phyloP scores from a whole-genome alignment of 1,139 yeast genomes.

The Yamadazyma sp. region DNA sequence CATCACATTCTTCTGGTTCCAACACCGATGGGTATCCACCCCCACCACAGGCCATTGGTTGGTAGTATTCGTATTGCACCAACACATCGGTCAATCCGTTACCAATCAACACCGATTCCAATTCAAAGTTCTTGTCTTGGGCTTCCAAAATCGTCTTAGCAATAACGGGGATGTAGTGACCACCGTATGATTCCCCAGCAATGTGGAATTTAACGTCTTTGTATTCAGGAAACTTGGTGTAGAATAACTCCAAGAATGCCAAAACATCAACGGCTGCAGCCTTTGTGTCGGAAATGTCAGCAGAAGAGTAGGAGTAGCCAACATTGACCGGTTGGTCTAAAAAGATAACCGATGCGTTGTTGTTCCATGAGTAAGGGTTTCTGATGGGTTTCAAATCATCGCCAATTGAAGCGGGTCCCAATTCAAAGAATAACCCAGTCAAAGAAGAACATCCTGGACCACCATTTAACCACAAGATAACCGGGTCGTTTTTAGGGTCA shows the following conservation, averaged over 20 bases:
- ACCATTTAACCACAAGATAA: slow-evolving; percentile 47
- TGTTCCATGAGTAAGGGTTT: slow-evolving; percentile 46
- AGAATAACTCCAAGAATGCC: slow-evolving; percentile 87
- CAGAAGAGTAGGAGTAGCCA: slow-evolving; percentile 80
- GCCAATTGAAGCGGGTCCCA: slow-evolving; percentile 42
- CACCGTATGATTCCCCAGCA: slow-evolving; percentile 99
- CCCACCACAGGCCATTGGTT: slow-evolving; percentile 97
- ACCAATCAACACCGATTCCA: slow-evolving; percentile 88
- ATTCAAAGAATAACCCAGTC: slow-evolving; percentile 45
- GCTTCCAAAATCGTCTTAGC: slow-evolving; percentile 85
- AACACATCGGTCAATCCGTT: slow-evolving; percentile 95
- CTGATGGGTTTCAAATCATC: slow-evolving; percentile 34
- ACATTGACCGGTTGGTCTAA: slow-evolving; percentile 50
- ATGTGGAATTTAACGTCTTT: slow-evolving; percentile 72
- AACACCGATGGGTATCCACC: slow-evolving; percentile 88
- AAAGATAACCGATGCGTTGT: slow-evolving; percentile 45
- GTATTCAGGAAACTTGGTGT: slow-evolving; percentile 87
- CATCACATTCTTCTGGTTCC: slow-evolving; percentile 74
- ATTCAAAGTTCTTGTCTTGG: slow-evolving; percentile 73
- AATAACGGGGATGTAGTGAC: slow-evolving; percentile 94
- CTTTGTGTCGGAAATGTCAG: slow-evolving; percentile 66
- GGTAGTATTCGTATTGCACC: slow-evolving; percentile 82
- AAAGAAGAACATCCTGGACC: slow-evolving; percentile 49
- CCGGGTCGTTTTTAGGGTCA: slow-evolving; percentile 45
- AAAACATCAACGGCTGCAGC: slow-evolving; percentile 94